Evolutionary conservation across 805 yeast genomes (phyloP).

Genomic region (Kodamaea neixiangensis): DNA sequence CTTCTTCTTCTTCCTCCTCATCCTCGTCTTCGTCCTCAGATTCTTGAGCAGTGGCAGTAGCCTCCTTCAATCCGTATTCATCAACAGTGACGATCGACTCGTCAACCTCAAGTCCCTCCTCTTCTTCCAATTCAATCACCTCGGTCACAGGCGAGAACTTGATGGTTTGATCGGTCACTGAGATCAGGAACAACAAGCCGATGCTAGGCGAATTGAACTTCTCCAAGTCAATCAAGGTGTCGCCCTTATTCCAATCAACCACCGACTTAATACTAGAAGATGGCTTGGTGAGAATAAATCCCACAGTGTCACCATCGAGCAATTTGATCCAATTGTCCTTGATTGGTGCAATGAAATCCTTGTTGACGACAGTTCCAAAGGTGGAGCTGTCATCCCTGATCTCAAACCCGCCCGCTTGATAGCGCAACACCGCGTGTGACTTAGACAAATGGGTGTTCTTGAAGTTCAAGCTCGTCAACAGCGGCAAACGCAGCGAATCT

Average conservation of each 20-base stretch:
- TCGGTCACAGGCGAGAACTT: slow-evolving; percentile 16
- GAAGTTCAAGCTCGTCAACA: slow-evolving; percentile 32
- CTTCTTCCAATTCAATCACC: slow-evolving; percentile 8
- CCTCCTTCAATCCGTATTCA: neutral
- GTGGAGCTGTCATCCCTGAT: slow-evolving; percentile 36
- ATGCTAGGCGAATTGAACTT: slow-evolving; percentile 25
- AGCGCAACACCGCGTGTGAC: slow-evolving; percentile 33
- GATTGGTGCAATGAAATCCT: slow-evolving; percentile 24
- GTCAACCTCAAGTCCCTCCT: slow-evolving; percentile 13
- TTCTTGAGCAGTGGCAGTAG: neutral
- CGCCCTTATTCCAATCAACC: slow-evolving; percentile 12
- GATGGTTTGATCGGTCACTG: slow-evolving; percentile 15
- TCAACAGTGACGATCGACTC: neutral
- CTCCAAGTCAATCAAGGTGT: slow-evolving; percentile 20
- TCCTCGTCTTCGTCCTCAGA: slow-evolving; percentile 8
- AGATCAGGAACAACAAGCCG: slow-evolving; percentile 21
- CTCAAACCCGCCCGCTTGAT: slow-evolving; percentile 20
- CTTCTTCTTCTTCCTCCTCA: slow-evolving; percentile 12
- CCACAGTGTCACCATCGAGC: slow-evolving; percentile 29
- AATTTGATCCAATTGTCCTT: slow-evolving; percentile 16
- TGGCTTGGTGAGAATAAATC: slow-evolving; percentile 38
- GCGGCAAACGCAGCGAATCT: slow-evolving; percentile 27
- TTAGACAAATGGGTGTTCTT: slow-evolving; percentile 39
- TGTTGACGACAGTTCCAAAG: slow-evolving; percentile 40
- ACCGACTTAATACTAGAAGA: slow-evolving; percentile 21